Base-by-base conservation (phyloP, 176 grass and related monocot species). In the Avena atlantica region DNA sequence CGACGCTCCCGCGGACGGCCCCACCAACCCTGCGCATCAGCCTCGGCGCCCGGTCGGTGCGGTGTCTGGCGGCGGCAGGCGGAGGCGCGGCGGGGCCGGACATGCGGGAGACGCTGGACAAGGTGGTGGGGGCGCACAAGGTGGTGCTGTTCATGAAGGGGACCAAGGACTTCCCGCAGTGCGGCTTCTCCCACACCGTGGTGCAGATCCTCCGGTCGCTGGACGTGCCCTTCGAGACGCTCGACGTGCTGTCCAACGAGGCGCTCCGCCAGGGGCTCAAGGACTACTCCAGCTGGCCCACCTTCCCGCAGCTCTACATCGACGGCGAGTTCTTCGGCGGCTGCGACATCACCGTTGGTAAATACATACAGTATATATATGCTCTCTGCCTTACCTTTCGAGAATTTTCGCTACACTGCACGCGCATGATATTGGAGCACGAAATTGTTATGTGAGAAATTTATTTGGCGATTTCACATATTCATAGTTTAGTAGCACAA, bases 141-240 rank as follows among this genome's bases (percentile, higher is more conserved):
- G 97, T 96, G 86, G 71, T 94, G 23, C 76, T 99, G 74, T 99
- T 99, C 91, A 99, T 99, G 92, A 94, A 99, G 84, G 97, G 97
- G 40, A 94, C 89, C 58, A 99, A 90, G 89, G 97, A 99, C 55
- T 96, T 99, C 55, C 97, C 97, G 36, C 94, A 99, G 89, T 99
- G 97, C 59, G 97, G 97, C 8, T 99, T 99, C 89, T 99, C 94
- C 37, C 89, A 94, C 89, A 96, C 97, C 1, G 92, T 96, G 0
- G 97, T 96, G 81, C 97, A 94, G 92, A 94, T 99, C 73, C 86
- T 99, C 14, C 93, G 87, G 37, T 99, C 94, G 10, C 87, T 96
- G 3, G 90, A 99, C 68, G 97, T 91, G 59, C 97, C 94, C 27
- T 98, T 98, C 56, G 94, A 96, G 81, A 93, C 97, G 65, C 76